Conservation (phyloP, 768 basidiomycete species). For the Rossbeevera mucosa region DNA sequence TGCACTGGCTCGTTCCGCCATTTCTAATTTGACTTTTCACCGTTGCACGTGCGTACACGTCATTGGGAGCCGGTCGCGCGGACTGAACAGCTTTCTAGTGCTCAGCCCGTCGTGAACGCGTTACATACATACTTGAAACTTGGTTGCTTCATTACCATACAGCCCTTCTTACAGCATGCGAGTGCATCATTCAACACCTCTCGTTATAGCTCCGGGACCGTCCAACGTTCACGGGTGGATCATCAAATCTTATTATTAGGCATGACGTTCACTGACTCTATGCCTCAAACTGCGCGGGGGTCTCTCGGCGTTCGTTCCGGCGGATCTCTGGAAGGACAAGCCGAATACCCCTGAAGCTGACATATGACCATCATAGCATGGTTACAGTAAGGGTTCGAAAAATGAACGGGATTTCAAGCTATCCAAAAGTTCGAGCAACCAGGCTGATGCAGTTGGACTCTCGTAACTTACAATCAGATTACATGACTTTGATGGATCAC, state of each 20-base stretch:
- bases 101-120: not conserved
- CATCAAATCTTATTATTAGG: not conserved
- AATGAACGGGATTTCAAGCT: too few species aligned
- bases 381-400: too few species aligned
- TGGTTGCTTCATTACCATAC: not conserved
- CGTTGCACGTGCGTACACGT: not conserved
- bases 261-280: not conserved
- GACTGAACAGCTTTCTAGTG: not conserved
- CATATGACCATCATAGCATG: too few species aligned
- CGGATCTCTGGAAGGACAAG: not conserved
- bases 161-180: not conserved
- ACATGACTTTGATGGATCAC: too few species aligned
- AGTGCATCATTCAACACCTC: not conserved
- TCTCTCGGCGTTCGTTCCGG: not conserved
- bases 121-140: not conserved
- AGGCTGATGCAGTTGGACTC: too few species aligned
- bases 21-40: not conserved
- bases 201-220: not conserved
- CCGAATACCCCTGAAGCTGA: not conserved
- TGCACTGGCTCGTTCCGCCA: not conserved
- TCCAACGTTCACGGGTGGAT: not conserved
- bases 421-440: too few species aligned
- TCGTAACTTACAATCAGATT: too few species aligned
- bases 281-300: too few species aligned
- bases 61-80: not conserved